phyloP scores from a whole-genome alignment of 768 basidiomycete species.

The Suillus subluteus region DNA sequence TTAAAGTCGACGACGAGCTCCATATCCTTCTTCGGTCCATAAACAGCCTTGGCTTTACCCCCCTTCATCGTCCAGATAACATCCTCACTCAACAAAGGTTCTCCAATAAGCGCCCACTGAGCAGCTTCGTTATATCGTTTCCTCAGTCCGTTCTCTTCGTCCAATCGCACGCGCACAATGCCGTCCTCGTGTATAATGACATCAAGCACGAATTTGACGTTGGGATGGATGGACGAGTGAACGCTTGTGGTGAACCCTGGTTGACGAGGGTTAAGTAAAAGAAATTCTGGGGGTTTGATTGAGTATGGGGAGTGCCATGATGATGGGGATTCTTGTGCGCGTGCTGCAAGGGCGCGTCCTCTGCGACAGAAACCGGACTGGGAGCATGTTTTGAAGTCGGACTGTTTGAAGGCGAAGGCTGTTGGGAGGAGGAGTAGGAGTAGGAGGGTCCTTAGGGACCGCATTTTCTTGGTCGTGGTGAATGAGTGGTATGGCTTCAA shows the following conservation, averaged over 20 bases:
- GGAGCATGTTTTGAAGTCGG: constrained; percentile 95
- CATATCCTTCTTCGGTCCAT: constrained; percentile 63
- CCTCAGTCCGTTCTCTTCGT: constrained; percentile 77
- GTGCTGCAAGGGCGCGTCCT: constrained; percentile 80
- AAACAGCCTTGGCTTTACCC: constrained; percentile 63
- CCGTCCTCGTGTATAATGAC: constrained; percentile 87
- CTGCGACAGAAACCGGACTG: constrained; percentile 95
- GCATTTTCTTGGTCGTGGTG: not conserved
- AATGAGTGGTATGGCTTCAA: not conserved
- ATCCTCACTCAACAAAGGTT: constrained; percentile 64
- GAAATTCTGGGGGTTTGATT: constrained; percentile 59
- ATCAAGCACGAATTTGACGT: constrained; percentile 80
- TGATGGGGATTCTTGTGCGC: constrained; percentile 59
- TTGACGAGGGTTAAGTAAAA: constrained; percentile 48
- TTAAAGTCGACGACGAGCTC: constrained; percentile 73
- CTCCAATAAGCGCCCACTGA: constrained; percentile 80
- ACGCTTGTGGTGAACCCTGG: constrained; percentile 77
- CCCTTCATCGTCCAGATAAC: constrained; percentile 70
- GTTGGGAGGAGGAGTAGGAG: constrained; percentile 34
- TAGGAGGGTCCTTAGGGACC: constrained; percentile 11
- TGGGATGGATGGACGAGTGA: constrained; percentile 80
- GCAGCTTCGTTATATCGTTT: constrained; percentile 93
- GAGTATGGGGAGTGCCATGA: constrained; percentile 90
- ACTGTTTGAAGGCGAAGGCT: constrained; percentile 63
- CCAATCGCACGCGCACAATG: constrained; percentile 89